Base-by-base conservation (phyloP, 2,329 filamentous ascomycete genomes). In the Acephala macrosclerotiorum region DNA sequence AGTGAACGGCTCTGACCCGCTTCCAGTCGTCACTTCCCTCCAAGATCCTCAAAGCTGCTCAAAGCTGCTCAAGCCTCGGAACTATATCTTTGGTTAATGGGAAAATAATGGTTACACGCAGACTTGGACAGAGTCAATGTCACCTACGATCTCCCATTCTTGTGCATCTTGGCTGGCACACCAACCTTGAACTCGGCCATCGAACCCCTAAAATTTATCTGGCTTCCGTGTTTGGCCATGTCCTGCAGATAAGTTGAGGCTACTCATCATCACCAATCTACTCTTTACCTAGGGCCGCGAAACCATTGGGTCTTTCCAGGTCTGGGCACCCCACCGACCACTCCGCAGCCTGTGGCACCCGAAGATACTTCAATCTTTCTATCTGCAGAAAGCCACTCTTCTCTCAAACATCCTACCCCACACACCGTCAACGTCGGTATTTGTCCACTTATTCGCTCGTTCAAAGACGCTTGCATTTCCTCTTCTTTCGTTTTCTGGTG, bases 331-430 rank as follows among this genome's bases (percentile, higher is more conserved):
- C 45, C 45, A 22, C 49, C 25, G 26, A 53, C 25, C 49, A 53
- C 25, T 53, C 25, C 26, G 49, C 25, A 16, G 12, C 25, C 49
- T 53, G 25, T 53, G 22, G 49, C 3, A 7, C 8, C 26, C 25
- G 2, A n/a, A 53, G 12, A 53, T 53, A 53, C 49, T 53, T 53
- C 12, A 53, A 26, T 25, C 14, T 22, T 2, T 20, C n/a, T 53
- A 29, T 33, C 49, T 25, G 49, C 49, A 5, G 18, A 11, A 29
- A 53, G 25, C 49, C 49, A 33, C 49, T 26, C 49, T 57, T 25
- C 12, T 57, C 55, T 57, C 35, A 35, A 38, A 36, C 55, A 35
- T n/a, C 53, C 29, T 38, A 57, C 55, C 55, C 55, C 35, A 57
- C 55, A 35, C 55, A 29, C 26, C 14, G 9, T 25, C 18, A 51